Percentiles rank a stretch among this genome's conserved stretches.
Evolutionary conservation across 2,329 filamentous ascomycete species (phyloP).

Genomic region (Neobulgaria alba): DNA sequence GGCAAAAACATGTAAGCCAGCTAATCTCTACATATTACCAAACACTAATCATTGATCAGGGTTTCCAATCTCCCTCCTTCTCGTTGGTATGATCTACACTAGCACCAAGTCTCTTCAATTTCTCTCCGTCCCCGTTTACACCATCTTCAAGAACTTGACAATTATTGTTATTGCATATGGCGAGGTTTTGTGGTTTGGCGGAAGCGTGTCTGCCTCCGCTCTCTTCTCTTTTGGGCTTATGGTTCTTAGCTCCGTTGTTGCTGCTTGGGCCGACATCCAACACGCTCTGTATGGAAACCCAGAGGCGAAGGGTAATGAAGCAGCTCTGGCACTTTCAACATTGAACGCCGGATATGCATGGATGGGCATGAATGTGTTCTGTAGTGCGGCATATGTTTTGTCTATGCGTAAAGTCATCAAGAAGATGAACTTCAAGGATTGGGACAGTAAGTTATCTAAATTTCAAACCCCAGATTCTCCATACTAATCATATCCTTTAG

Average conservation of each 20-base stretch:
- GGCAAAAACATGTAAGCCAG: constrained; percentile 76
- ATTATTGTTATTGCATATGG: constrained; percentile 98
- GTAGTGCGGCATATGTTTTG: constrained; percentile 81
- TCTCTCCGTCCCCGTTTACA: constrained; percentile 96
- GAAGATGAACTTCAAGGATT: constrained; percentile 99
- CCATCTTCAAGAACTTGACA: constrained; percentile 99
- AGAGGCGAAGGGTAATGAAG: constrained; percentile 37
- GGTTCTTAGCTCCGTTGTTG: constrained; percentile 89
- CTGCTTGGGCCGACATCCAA: constrained; percentile 95
- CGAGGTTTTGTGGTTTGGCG: constrained; percentile 96
- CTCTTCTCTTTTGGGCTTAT: constrained; percentile 94
- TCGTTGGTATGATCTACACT: constrained; percentile 99
- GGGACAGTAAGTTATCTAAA: constrained; percentile 72
- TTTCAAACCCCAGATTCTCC: too few relatives aligned
- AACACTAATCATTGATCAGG: constrained; percentile 41
- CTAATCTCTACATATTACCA: neutral
- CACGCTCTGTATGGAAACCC: constrained; percentile 56
- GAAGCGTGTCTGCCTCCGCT: constrained; percentile 76
- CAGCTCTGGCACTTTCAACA: constrained; percentile 72
- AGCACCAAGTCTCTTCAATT: constrained; percentile 92
- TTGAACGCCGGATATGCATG: constrained; percentile 92
- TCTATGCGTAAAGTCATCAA: constrained; percentile 98
- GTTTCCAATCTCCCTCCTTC: constrained; percentile 92
- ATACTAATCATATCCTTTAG: constrained; percentile 39
- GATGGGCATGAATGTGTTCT: constrained; percentile 97